Evolutionary conservation across 1,284 basidiomycete genomes (phyloP), one percentile per base, ranked within the genome.

Genomic region (Apiotrichum sp.): DNA sequence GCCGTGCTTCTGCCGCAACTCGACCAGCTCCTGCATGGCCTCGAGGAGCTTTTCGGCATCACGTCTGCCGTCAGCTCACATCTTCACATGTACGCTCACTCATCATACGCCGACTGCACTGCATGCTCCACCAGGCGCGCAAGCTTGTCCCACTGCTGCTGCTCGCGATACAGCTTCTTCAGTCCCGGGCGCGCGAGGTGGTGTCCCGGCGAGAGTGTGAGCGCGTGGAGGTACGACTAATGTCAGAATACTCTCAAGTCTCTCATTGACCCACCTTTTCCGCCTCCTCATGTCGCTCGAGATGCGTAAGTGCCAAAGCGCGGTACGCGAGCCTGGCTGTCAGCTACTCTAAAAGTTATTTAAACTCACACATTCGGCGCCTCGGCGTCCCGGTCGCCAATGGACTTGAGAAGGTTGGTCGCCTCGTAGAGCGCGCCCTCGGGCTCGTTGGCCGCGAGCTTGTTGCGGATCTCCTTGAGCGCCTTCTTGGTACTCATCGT

Each of bases 31-130:
- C 69, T 93, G 88, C 43, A 95, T 71, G 0, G 80, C 78, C 66
- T 90, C 87, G 0, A 88, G 89, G 62, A 86, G 88, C 73, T 89
- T 93, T 7, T 79, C 78, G 0, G 82, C 82, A 69, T 98, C 91
- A 36, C 83, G 78, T 4, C 90, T 93, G 61, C 0, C 1, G 48
- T 44, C 14, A 62, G 55, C 51, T 52, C 16, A 46, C 35, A 11
- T 29, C 46, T 51, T 10, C 49, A 5, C 10, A 31, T 34, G 22
- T 5, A 10, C 31, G 66, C 82, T 55, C 67, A 89, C 88, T 76
- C 73, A 56, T 83, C 81, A 3, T 79, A 77, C 61, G 84, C 82
- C 6, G 85, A 65, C 36, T 82, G 77, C 45, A 84, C 78, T 22
- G 86, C 71, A 4, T 77, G 75, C 47, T 81, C 73, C 31, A 89